Evolutionary conservation across 371 early-diverging fungal species (phyloP), one percentile per base, ranked within the genome.

Genomic region (Mucor mucedo): DNA sequence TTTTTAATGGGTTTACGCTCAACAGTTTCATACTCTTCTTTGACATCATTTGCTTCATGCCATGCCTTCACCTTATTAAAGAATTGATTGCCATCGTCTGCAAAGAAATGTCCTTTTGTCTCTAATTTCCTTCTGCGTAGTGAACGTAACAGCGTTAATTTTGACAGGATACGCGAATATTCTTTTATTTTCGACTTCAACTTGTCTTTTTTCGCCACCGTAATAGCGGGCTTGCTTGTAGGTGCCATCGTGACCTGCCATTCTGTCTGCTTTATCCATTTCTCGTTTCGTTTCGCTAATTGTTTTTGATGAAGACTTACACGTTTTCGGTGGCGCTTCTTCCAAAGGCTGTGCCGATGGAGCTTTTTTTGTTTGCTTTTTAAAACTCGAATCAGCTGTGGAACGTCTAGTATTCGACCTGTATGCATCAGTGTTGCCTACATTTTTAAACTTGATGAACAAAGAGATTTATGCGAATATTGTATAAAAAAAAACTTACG

Each of bases 11-110:
- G 13, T 21, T 30, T 50, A 3, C 9, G 50, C 14, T 50, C 50
- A 2, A 50, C 9, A 8, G 21, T 8, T 29, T 65, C 63, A 33
- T 65, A 61, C 13, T 68, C 66, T 53, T 58, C 58, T 53, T 68
- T 56, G 14, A 35, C 30, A 32, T 42, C 60, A 14, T 69, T 54
- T 29, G 63, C 16, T 42, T 62, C 71, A 58, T 79, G 49, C 62
- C 70, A 70, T 27, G 65, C 67, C 30, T 76, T 70, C 33, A 83
- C 63, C 38, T 73, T 65, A n/a, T 79, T 65, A 38, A 71, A 83
- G 47, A 80, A 83, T 14, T 72, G 71, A 44, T 80, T 69, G 4
- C 78, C 84, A 52, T 77, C 73, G 9, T 80, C 84, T 1, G 80
- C 73, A 59, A 82, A 84, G 64, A 80, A 84, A 58, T 80, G 84